phyloP scores from a whole-genome alignment of 2,329 filamentous ascomycete genomes.

The Trichoderma sp. region DNA sequence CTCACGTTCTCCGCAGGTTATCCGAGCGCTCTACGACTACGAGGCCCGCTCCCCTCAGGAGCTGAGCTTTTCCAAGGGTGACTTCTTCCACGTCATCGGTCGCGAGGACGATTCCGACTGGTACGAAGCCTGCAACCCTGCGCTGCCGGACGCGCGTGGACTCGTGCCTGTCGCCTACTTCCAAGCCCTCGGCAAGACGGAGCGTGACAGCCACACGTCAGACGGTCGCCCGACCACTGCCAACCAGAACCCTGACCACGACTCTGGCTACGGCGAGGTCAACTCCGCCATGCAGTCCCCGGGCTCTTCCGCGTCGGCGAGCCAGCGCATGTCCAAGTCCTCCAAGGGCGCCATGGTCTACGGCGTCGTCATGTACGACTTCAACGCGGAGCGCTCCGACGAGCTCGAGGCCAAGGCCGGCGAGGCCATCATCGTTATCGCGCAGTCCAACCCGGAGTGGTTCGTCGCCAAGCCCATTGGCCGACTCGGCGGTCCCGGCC shows the following conservation, averaged over 20 bases:
- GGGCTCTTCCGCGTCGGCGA: constrained; percentile 34
- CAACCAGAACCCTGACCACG: constrained; percentile 72
- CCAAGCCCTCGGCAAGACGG: constrained; percentile 86
- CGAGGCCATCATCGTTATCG: constrained; percentile 97
- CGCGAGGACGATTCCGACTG: constrained; percentile 93
- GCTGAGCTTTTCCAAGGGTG: constrained; percentile 88
- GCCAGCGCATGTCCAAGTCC: constrained; percentile 55
- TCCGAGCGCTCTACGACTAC: constrained; percentile 95
- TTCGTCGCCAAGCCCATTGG: constrained; percentile 99
- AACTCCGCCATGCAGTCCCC: constrained; percentile 27
- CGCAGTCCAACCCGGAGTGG: constrained; percentile 98
- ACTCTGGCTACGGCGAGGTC: constrained; percentile 73
- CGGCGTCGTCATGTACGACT: constrained; percentile 95
- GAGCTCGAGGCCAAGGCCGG: constrained; percentile 93
- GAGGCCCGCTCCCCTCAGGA: constrained; percentile 74
- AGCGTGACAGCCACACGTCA: constrained; percentile 81
- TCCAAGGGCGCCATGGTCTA: constrained; percentile 83
- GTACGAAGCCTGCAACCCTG: constrained; percentile 98
- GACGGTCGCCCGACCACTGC: constrained; percentile 53
- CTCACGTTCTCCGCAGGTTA: constrained; percentile 65
- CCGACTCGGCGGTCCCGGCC: constrained; percentile 86
- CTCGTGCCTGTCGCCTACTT: constrained; percentile 95
- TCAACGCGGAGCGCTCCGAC: constrained; percentile 91
- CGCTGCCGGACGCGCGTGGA: constrained; percentile 81
- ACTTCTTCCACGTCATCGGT: constrained; percentile 97